A percentile compares a stretch with the other conserved stretches of the same genome.
phyloP scores from a whole-genome alignment of 129 eudicot species.

The Apium graveolens region DNA sequence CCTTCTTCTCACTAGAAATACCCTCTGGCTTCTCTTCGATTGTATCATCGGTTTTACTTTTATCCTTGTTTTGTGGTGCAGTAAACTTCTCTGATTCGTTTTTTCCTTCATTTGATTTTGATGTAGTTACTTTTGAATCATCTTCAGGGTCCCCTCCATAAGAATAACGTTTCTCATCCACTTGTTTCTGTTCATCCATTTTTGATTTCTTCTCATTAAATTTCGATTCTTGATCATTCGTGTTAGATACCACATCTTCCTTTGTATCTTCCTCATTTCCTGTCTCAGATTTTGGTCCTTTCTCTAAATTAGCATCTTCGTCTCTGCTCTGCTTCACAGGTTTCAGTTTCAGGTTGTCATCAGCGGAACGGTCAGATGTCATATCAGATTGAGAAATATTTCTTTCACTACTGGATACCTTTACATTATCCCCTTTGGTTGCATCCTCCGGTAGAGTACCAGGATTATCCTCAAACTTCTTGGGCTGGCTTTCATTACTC shows the following conservation, averaged over 20 bases:
- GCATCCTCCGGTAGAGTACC: slow-evolving; percentile 94
- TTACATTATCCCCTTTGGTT: slow-evolving; percentile 55
- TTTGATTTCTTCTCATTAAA: slow-evolving; percentile 1
- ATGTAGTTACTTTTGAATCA: slow-evolving; percentile 13
- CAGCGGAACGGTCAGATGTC: slow-evolving; percentile 23
- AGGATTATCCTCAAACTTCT: slow-evolving; percentile 86
- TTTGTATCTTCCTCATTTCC: slow-evolving; percentile 18
- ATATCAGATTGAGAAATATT: slow-evolving; percentile 27
- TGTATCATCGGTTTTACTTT: background rate
- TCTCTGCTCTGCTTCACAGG: slow-evolving; percentile 12
- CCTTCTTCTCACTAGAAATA: slow-evolving; percentile 23
- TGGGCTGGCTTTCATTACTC: slow-evolving; percentile 28
- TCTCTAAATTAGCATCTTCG: slow-evolving; percentile 24
- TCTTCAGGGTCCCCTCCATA: slow-evolving; percentile 20
- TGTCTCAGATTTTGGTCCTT: slow-evolving; percentile 12
- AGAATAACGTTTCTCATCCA: slow-evolving; percentile 9
- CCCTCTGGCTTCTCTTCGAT: slow-evolving; percentile 12
- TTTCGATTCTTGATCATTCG: slow-evolving; percentile 15
- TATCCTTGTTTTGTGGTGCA: background rate
- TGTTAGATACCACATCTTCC: slow-evolving; percentile 26
- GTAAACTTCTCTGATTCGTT: slow-evolving; percentile 19
- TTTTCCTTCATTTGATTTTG: slow-evolving; percentile 18
- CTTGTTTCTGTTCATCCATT: slow-evolving; percentile 1
- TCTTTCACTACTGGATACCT: slow-evolving; percentile 21
- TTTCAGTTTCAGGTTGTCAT: slow-evolving; percentile 28